Percentiles rank a stretch among this genome's conserved stretches.
phyloP scores from a whole-genome alignment of 768 basidiomycete genomes.

The Tubosaeta sp. region DNA sequence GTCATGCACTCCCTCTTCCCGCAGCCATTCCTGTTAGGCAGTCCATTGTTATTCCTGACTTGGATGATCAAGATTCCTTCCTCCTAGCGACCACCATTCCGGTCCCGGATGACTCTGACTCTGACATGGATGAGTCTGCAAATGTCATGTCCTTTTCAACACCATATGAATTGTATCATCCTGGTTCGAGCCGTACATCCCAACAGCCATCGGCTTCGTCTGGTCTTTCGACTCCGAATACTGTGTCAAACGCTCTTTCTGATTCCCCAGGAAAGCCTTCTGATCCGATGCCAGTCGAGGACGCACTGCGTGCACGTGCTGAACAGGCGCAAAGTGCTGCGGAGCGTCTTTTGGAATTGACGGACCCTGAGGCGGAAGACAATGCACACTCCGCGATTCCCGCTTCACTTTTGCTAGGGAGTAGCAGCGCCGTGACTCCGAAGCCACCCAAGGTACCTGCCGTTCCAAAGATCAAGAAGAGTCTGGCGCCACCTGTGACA shows the following conservation, averaged over 20 bases:
- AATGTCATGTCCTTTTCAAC: conserved; percentile 73
- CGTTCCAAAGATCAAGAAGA: conserved; percentile 32
- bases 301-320: conserved; percentile 80
- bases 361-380: conserved; percentile 69
- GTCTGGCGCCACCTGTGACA: conserved; percentile 49
- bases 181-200: conserved; percentile 36
- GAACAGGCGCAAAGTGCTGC: conserved; percentile 94
- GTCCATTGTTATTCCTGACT: conserved; percentile 41
- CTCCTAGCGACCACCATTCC: conserved; percentile 70
- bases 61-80: conserved; percentile 54
- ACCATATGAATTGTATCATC: conserved; percentile 51
- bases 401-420: conserved; percentile 47
- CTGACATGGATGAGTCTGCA: conserved; percentile 52
- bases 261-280: conserved; percentile 45
- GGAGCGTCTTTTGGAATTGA: conserved; percentile 79
- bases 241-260: conserved; percentile 58
- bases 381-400: conserved; percentile 52
- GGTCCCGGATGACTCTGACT: conserved; percentile 72
- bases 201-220: conserved; percentile 53
- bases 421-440: conserved; percentile 33
- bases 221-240: conserved; percentile 42
- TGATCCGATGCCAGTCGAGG: conserved; percentile 60
- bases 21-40: conserved; percentile 38
- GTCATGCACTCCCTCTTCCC: conserved; percentile 4
- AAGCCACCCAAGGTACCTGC: conserved; percentile 36